Conservation (phyloP, 1,139 yeast genomes). For the Arxiozyma telluris region DNA sequence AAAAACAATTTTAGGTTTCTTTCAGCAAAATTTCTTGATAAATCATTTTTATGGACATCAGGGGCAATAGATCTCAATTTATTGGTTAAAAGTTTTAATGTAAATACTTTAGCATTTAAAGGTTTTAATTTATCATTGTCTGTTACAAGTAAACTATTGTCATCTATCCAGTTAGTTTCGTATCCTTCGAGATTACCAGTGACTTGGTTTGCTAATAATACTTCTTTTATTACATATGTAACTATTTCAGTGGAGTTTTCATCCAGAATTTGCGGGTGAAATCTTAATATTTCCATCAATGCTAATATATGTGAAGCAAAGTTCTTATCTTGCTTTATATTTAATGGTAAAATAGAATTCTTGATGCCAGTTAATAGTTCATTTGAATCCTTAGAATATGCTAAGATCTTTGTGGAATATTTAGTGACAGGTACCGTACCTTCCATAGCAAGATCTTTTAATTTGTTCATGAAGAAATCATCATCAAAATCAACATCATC, state of each 20-base stretch:
- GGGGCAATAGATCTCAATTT: conserved; percentile 44
- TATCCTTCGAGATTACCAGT: conserved; percentile 20
- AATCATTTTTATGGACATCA: conserved; percentile 22
- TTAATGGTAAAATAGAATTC: conserved; percentile 44
- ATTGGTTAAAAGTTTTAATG: conserved; percentile 56
- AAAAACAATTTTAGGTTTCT: conserved; percentile 61
- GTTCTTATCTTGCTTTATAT: conserved; percentile 28
- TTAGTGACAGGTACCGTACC: conserved; percentile 60
- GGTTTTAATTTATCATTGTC: conserved; percentile 22
- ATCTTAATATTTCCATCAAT: conserved; percentile 52
- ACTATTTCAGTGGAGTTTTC: conserved; percentile 51
- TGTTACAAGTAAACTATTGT: conserved; percentile 34
- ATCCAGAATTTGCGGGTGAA: conserved; percentile 45
- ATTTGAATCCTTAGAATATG: conserved; percentile 39
- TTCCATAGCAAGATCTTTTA: conserved; percentile 38
- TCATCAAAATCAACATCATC: conserved; percentile 26
- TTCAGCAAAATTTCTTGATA: conserved; percentile 37
- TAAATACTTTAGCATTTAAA: conserved; percentile 42
- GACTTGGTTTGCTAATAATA: conserved; percentile 44
- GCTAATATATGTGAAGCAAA: conserved; percentile 53
- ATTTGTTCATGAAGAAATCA: conserved; percentile 34
- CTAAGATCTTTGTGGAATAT: conserved; percentile 55
- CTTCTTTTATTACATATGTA: conserved; percentile 48
- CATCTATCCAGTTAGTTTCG: conserved; percentile 40
- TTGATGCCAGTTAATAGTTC: conserved; percentile 35